Percentiles rank a stretch among this genome's conserved stretches.
Conservation (phyloP, 768 basidiomycete genomes). For the Hericium erinaceus region DNA sequence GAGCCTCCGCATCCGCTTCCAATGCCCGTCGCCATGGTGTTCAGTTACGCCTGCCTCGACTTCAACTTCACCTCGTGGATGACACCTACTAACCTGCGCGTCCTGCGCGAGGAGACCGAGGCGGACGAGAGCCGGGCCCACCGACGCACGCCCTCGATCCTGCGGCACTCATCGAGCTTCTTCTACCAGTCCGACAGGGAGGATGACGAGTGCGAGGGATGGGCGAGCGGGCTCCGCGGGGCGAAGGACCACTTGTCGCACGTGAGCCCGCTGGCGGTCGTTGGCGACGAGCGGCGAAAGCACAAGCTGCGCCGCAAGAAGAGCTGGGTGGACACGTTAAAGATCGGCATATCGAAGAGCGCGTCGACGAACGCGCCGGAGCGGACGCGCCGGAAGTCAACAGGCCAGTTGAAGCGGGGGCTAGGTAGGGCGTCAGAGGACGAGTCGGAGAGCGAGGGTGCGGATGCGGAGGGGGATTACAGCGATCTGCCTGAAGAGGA, state of each 20-base stretch:
- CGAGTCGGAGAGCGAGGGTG: conserved; percentile 26
- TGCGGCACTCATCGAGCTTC: conserved; percentile 64
- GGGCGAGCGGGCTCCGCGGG: conserved; percentile 14
- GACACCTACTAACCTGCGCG: conserved; percentile 72
- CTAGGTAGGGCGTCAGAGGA: not conserved
- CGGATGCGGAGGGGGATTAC: conserved; percentile 32
- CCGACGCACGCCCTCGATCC: conserved; percentile 8
- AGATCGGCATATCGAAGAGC: conserved; percentile 16
- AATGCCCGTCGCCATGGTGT: conserved; percentile 71
- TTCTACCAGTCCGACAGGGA: conserved; percentile 69
- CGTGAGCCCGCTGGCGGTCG: conserved; percentile 85
- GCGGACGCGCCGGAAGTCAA: conserved; percentile 12
- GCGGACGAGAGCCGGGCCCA: conserved; percentile 11
- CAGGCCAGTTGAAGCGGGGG: conserved; percentile 2
- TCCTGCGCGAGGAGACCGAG: conserved; percentile 61
- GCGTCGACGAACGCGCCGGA: conserved; percentile 9
- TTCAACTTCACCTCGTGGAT: conserved; percentile 99
- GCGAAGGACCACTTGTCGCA: conserved; percentile 71
- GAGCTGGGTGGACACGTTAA: conserved; percentile 23
- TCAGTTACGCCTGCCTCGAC: conserved; percentile 88
- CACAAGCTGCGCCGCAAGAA: conserved; percentile 20
- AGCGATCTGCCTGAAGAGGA: conserved; percentile 46
- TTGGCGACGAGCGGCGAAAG: conserved; percentile 43
- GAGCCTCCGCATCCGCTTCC: conserved; percentile 39
- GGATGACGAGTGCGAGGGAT: conserved; percentile 33